Conservation (phyloP, 768 basidiomycete species). For the Sistotremastrum niveocremeum region DNA sequence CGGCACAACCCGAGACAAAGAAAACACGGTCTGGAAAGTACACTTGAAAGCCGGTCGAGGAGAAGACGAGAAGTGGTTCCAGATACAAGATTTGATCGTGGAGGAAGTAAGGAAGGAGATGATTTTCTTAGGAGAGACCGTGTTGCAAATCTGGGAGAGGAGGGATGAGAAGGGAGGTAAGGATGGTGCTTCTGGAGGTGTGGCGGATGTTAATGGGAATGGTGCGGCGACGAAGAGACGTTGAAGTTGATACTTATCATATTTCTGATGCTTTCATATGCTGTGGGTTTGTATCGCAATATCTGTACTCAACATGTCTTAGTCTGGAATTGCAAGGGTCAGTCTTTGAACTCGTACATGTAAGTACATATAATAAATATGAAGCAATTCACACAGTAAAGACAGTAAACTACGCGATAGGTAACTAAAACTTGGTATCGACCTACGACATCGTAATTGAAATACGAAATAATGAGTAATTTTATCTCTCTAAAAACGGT, state of each 20-base stretch:
- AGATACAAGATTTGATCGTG: conserved; percentile 92
- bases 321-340: too few relatives aligned
- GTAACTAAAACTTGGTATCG: too few relatives aligned
- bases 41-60: conserved; percentile 67
- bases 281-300: not conserved
- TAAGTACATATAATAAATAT: not conserved
- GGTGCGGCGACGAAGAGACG: not conserved
- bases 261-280: not conserved
- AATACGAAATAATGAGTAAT: too few relatives aligned
- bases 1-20: conserved; percentile 89
- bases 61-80: conserved; percentile 87
- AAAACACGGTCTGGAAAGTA: conserved; percentile 85
- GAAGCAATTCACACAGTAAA: too few relatives aligned
- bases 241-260: too few relatives aligned
- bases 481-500: too few relatives aligned
- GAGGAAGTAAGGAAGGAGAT: conserved; percentile 95
- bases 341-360: too few relatives aligned
- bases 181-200: not conserved
- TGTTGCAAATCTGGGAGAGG: conserved; percentile 56
- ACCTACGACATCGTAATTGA: not conserved
- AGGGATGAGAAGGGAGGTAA: not conserved
- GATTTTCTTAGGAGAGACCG: conserved; percentile 96
- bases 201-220: conserved; percentile 2
- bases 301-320: too few relatives aligned
- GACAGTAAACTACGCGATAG: too few relatives aligned